Evolutionary conservation across 2,329 filamentous ascomycete genomes (phyloP).

Genomic region (Xylariaceae sp.): DNA sequence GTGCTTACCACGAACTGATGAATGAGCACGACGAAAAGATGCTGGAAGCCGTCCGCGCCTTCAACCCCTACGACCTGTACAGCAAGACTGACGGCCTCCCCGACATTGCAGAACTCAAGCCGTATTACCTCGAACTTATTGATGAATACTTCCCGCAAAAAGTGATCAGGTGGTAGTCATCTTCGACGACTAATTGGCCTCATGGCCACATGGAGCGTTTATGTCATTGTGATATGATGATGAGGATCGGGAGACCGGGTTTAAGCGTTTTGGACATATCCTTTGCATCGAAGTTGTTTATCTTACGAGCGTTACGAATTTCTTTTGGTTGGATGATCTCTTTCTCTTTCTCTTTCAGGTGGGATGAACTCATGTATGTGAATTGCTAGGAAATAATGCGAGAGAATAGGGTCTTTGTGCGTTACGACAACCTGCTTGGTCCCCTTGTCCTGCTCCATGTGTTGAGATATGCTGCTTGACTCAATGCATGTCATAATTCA

Average conservation of each 20-base stretch:
- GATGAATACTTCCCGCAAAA: constrained; percentile 67
- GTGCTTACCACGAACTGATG: constrained; percentile 79
- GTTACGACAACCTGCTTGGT: neutral
- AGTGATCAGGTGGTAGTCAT: constrained; percentile 60
- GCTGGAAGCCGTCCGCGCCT: constrained; percentile 74
- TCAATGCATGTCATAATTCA: constrained; percentile 17
- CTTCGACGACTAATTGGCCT: neutral
- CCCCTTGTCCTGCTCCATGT: too few relatives aligned
- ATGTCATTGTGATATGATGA: neutral
- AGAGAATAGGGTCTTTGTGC: neutral
- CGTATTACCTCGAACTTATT: constrained; percentile 69
- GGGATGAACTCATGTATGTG: neutral
- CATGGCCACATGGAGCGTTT: neutral
- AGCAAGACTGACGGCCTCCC: constrained; percentile 84
- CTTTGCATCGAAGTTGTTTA: neutral
- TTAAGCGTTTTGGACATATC: neutral
- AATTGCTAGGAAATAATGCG: neutral
- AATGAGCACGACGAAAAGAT: constrained; percentile 73
- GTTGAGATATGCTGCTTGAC: neutral
- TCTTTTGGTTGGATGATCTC: neutral
- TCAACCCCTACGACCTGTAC: constrained; percentile 89
- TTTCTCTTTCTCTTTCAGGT: too few relatives aligned
- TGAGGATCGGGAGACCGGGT: constrained; percentile 1
- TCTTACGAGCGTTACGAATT: neutral
- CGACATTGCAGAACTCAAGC: constrained; percentile 70